A percentile compares a stretch with the other conserved stretches of the same genome.
These are phyloP conservation scores for Fonsecaea erecta DNA, from an alignment of 2,329 filamentous ascomycete genomes.

Conservation along the genomic window DNA sequence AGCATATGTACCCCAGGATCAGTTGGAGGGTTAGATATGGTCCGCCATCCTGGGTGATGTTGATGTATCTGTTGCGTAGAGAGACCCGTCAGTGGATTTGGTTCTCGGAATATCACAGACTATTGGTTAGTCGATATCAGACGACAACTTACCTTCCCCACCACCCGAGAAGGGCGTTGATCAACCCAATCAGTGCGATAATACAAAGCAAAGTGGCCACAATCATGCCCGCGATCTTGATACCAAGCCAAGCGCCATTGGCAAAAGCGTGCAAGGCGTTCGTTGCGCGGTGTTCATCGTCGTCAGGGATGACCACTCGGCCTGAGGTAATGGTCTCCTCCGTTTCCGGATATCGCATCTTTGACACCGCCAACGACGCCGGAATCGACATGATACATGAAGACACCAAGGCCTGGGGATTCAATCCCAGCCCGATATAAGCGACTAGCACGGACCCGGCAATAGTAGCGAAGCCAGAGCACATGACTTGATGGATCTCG, in stretches of 20 bases:
- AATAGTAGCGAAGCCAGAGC: constrained; percentile 89
- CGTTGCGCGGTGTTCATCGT: constrained; percentile 73
- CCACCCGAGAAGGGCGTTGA: constrained; percentile 80
- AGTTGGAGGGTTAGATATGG: constrained; percentile 74
- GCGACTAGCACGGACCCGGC: constrained; percentile 84
- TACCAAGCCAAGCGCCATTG: constrained; percentile 80
- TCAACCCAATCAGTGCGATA: constrained; percentile 73
- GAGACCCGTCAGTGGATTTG: background rate
- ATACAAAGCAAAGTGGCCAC: constrained; percentile 79
- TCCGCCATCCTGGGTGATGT: constrained; percentile 60
- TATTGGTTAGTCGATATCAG: background rate
- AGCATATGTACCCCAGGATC: constrained; percentile 77
- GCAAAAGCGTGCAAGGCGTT: constrained; percentile 86
- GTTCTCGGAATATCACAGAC: background rate
- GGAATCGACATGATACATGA: constrained; percentile 97
- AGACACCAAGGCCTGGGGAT: constrained; percentile 82
- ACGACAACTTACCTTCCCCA: constrained; percentile 71
- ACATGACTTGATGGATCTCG: constrained; percentile 92
- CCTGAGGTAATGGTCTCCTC: constrained; percentile 85
- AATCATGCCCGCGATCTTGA: constrained; percentile 87
- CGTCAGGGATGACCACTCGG: constrained; percentile 77
- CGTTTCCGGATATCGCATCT: constrained; percentile 85
- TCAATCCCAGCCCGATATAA: constrained; percentile 83
- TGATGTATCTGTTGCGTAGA: constrained; percentile 62
- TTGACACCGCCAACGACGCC: constrained; percentile 84